Percentiles rank a stretch among this genome's conserved stretches.
These are phyloP conservation scores for Penicillium samsonianum DNA, from an alignment of 495 filamentous ascomycete genomes.

Conservation along the genomic window DNA sequence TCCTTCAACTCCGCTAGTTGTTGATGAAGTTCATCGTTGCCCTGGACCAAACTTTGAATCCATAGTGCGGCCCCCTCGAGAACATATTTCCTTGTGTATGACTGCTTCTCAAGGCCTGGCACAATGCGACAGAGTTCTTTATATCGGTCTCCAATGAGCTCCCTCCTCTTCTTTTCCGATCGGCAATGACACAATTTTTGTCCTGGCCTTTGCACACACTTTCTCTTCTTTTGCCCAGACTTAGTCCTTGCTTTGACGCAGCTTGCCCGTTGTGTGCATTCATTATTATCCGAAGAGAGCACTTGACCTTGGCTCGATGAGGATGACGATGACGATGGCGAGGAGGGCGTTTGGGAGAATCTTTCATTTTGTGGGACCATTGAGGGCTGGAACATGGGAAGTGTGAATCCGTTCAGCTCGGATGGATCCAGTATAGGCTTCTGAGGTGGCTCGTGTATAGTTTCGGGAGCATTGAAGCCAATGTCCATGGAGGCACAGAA, in stretches of 20 bases:
- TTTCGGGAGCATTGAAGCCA: slow-evolving; percentile 3
- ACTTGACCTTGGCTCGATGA: background rate
- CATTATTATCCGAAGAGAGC: background rate
- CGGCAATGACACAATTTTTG: slow-evolving; percentile 30
- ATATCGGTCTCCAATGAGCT: slow-evolving; percentile 24
- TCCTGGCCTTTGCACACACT: slow-evolving; percentile 28
- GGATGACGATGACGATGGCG: slow-evolving; percentile 1
- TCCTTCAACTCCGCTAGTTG: slow-evolving; percentile 15
- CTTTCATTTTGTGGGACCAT: background rate
- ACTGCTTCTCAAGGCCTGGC: slow-evolving; percentile 19
- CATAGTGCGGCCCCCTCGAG: slow-evolving; percentile 23
- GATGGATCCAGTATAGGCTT: background rate
- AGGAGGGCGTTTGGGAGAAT: slow-evolving; percentile 3
- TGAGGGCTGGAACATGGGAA: slow-evolving; percentile 7
- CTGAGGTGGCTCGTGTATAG: background rate
- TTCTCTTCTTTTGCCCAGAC: slow-evolving; percentile 19
- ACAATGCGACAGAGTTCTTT: slow-evolving; percentile 20
- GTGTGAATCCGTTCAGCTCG: background rate
- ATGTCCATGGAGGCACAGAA: slow-evolving; percentile 20
- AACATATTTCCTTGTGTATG: slow-evolving; percentile 29
- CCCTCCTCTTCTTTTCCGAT: slow-evolving; percentile 30
- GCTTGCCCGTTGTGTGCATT: slow-evolving; percentile 3
- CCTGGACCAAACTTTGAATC: slow-evolving; percentile 15
- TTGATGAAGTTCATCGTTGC: slow-evolving; percentile 16
- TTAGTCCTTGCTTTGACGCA: background rate